These are phyloP conservation scores for Zygotorulaspora florentina DNA, from an alignment of 805 yeast genomes.

Conservation along the genomic window DNA sequence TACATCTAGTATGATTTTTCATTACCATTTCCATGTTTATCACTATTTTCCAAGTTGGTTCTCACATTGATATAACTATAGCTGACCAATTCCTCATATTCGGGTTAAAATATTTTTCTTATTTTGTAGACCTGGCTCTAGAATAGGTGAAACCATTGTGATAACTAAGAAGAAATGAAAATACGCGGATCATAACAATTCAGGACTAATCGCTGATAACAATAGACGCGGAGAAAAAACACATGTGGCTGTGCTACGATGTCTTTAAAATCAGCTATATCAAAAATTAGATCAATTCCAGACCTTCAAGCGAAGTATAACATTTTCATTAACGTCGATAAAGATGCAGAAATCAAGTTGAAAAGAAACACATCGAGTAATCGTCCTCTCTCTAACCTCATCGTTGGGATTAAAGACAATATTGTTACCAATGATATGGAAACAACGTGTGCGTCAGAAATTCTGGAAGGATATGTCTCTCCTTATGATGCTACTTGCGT, in stretches of 20 bases:
- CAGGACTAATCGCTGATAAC: no score
- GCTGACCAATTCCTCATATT: no score
- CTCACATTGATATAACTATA: no score
- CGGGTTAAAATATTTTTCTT: no score
- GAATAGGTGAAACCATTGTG: no score
- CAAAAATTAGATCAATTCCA: slow-evolving; percentile 15
- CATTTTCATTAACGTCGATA: slow-evolving; percentile 42
- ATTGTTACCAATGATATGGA: slow-evolving; percentile 60
- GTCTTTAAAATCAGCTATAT: slow-evolving; percentile 14
- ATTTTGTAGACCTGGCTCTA: no score
- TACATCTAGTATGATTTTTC: no score
- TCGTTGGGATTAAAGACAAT: slow-evolving; percentile 71
- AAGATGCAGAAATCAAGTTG: slow-evolving; percentile 14
- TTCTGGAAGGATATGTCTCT: slow-evolving; percentile 55
- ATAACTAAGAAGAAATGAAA: no score
- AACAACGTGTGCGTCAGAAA: slow-evolving; percentile 76
- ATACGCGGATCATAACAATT: no score
- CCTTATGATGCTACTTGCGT: slow-evolving; percentile 83
- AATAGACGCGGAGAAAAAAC: no score
- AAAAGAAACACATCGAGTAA: slow-evolving; percentile 4
- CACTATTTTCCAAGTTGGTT: no score
- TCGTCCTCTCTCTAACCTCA: slow-evolving; percentile 30
- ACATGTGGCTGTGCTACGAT: not conserved
- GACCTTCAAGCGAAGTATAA: slow-evolving; percentile 33
- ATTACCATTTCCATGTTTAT: no score